Conservation (phyloP, 1,284 basidiomycete species). For the Malassezia furfur region DNA sequence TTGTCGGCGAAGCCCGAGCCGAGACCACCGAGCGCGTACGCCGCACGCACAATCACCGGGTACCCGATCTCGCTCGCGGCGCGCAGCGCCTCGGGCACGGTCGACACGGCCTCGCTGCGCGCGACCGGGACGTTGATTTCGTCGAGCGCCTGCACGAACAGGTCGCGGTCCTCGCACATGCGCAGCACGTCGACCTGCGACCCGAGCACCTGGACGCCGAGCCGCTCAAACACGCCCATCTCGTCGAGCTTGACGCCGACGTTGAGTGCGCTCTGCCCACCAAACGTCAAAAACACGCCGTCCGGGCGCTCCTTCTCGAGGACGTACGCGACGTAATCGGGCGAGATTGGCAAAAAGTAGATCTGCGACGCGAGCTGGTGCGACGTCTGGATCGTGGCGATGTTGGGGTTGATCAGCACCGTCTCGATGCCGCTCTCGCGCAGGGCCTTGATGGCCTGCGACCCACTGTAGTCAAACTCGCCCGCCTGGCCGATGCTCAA, state of each 20-base stretch:
- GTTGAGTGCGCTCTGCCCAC: constrained; percentile 94
- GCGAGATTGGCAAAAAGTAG: constrained; percentile 92
- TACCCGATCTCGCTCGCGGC: constrained; percentile 89
- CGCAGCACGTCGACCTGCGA: constrained; percentile 78
- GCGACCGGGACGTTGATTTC: constrained; percentile 97
- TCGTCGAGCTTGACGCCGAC: constrained; percentile 94
- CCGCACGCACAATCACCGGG: constrained; percentile 94
- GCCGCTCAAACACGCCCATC: constrained; percentile 90
- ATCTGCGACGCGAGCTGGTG: constrained; percentile 92
- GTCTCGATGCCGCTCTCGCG: constrained; percentile 90
- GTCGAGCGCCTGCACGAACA: constrained; percentile 94
- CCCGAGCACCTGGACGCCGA: constrained; percentile 88
- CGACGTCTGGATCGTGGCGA: constrained; percentile 53
- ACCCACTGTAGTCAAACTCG: constrained; percentile 98
- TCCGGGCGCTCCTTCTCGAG: constrained; percentile 97
- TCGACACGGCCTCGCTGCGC: constrained; percentile 93
- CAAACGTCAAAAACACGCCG: constrained; percentile 93
- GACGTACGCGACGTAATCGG: constrained; percentile 96
- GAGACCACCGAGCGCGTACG: constrained; percentile 94
- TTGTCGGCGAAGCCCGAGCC: constrained; percentile 97
- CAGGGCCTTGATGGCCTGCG: constrained; percentile 96
- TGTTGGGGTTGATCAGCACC: constrained; percentile 57
- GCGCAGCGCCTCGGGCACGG: constrained; percentile 78
- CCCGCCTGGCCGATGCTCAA: constrained; percentile 96
- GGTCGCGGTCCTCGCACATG: constrained; percentile 74